phyloP scores from a whole-genome alignment of 1,284 basidiomycete species.

The Stereum hirsutum region DNA sequence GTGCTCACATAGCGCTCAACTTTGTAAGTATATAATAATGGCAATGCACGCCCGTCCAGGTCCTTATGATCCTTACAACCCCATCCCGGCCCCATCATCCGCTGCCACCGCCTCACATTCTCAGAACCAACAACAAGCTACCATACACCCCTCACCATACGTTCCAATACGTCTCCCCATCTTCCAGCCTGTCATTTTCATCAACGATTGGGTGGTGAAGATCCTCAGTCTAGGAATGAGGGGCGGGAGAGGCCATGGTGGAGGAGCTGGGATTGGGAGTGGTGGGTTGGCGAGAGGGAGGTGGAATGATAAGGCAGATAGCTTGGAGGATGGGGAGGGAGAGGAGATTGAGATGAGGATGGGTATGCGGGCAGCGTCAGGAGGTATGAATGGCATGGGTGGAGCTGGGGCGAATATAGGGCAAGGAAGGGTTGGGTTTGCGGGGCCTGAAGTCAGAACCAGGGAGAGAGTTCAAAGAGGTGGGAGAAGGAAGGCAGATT shows the following conservation, averaged over 20 bases:
- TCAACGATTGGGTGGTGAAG: conserved; percentile 66
- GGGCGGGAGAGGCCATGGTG: conserved; percentile 13
- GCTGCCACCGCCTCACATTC: conserved; percentile 12
- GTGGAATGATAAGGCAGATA: conserved; percentile 21
- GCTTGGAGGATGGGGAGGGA: conserved; percentile 41
- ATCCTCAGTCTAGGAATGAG: conserved; percentile 46
- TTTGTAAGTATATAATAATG: conserved; percentile 64
- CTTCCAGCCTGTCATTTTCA: conserved; percentile 60
- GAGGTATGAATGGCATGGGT: too few species aligned
- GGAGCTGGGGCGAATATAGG: background rate
- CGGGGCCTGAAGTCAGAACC: background rate
- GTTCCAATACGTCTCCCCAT: conserved; percentile 72
- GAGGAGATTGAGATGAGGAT: conserved; percentile 16
- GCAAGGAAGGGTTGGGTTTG: background rate
- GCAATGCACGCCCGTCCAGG: conserved; percentile 62
- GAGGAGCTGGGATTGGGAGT: conserved; percentile 27
- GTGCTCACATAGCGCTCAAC: conserved; percentile 2
- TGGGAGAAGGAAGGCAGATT: background rate
- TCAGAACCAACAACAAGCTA: conserved; percentile 21
- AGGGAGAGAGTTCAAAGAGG: background rate
- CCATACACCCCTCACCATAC: conserved; percentile 61
- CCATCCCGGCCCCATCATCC: conserved; percentile 24
- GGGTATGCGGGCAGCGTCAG: too few species aligned
- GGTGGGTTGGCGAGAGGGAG: conserved; percentile 14
- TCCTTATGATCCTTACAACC: conserved; percentile 64